Evolutionary conservation across 139 green algal genomes (phyloP).

Genomic region (Ulvella scutata): DNA sequence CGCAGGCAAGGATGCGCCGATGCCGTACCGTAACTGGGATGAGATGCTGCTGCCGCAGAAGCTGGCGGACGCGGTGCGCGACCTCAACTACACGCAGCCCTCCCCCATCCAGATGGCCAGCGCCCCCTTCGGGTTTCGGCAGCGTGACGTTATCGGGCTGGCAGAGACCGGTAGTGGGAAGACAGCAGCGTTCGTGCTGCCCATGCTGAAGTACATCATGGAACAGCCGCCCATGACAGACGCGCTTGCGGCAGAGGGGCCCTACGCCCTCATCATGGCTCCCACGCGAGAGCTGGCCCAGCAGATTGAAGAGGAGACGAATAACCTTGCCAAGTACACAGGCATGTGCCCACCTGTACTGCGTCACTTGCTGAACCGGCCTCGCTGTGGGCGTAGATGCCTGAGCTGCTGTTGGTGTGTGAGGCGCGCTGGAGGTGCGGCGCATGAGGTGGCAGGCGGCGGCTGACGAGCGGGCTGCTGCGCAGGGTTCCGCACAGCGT

Average conservation of each 20-base stretch:
- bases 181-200: conserved; percentile 92
- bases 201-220: conserved; percentile 90
- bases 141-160: conserved; percentile 90
- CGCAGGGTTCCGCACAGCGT: conserved; percentile 48
- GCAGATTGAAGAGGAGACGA: conserved; percentile 55
- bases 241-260: conserved; percentile 58
- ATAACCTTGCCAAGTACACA: conserved; percentile 34
- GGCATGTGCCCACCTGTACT: background rate
- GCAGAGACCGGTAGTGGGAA: conserved; percentile 92
- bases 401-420: no score
- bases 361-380: no score
- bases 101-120: conserved; percentile 95
- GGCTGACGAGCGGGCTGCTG: background rate
- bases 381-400: no score
- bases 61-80: conserved; percentile 44
- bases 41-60: conserved; percentile 50
- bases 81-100: conserved; percentile 79
- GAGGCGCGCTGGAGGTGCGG: no score
- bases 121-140: conserved; percentile 81
- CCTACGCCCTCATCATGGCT: conserved; percentile 89
- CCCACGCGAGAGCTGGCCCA: conserved; percentile 87
- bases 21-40: conserved; percentile 69
- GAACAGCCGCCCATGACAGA: conserved; percentile 82
- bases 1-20: conserved; percentile 7
- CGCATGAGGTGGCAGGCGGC: background rate